Evolutionary conservation across 2,329 filamentous ascomycete species (phyloP).

Genomic region (Ceratocystis alfenasii): DNA sequence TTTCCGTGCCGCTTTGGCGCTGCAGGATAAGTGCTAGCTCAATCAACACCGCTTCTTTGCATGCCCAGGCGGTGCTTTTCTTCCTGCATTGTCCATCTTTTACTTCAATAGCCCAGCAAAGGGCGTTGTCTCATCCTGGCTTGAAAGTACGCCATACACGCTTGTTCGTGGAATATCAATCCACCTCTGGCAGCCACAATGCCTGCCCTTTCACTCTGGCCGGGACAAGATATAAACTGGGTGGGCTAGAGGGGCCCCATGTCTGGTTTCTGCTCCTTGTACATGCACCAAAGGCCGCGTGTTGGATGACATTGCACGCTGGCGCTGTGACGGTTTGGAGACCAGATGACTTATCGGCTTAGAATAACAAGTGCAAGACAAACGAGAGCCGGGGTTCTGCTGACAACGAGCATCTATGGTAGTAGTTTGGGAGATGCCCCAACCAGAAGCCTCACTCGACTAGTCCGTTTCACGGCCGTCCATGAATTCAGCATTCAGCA

Average conservation of each 20-base stretch:
- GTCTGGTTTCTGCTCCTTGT: neutral
- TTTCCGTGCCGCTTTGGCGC: neutral
- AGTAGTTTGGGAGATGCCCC: too few relatives aligned
- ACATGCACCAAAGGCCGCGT: neutral
- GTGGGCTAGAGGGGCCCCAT: neutral
- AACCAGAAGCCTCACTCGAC: too few relatives aligned
- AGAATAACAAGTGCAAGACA: too few relatives aligned
- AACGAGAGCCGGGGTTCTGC: too few relatives aligned
- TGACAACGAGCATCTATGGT: too few relatives aligned
- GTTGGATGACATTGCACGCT: neutral
- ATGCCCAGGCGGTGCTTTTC: neutral
- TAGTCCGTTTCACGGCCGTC: too few relatives aligned
- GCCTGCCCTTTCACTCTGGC: neutral
- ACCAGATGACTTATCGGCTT: too few relatives aligned
- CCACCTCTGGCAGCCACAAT: neutral
- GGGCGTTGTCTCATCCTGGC: neutral
- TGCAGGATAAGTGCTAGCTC: neutral
- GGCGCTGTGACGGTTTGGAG: neutral
- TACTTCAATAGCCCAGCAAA: neutral
- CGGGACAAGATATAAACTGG: neutral
- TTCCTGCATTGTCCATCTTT: neutral
- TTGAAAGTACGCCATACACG: too few relatives aligned
- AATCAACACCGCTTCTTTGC: constrained; percentile 1
- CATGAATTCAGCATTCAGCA: too few relatives aligned
- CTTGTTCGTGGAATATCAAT: too few relatives aligned